Base-by-base conservation (phyloP, 2,329 filamentous ascomycete species). In the Microascus cirrosus region DNA sequence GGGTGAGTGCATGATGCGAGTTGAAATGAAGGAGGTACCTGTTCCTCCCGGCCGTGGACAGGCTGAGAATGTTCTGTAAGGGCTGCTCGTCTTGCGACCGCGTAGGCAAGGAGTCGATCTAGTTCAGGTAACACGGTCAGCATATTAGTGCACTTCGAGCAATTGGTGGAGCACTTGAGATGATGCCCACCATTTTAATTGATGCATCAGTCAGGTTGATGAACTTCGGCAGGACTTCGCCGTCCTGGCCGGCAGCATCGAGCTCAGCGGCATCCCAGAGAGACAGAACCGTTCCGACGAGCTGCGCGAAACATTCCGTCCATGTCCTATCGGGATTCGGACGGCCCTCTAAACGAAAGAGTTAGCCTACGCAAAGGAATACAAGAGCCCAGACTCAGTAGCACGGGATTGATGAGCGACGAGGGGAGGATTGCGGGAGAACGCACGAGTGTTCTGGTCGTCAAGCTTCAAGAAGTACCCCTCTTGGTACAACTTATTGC, bases 171-270 rank as follows among this genome's bases (percentile, higher is more conserved):
- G 13, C 45, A 24, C 45, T 8, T 10, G n/a, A 8, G 20, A 22
- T 20, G 20, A 3, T 22, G 8, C 45, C 64, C 79, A 96, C 94
- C 91, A 97, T 96, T 72, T 95, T 96, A 65, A 99, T 91, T 0
- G 94, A 96, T 22, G 94, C 94, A 78, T 99, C 94, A 7, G 94
- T 95, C 60, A 99, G 74, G 68, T 99, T 99, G 70, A 99, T 92
- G 69, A 96, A 99, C 55, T 89, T 94, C 35, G 91, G 90, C 50
- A 93, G 76, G 54, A 95, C 89, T 67, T 95, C 89, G 62, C 86
- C 88, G 65, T 94, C 84, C 64, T 90, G 86, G 39, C 89, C 90
- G 13, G 90, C 92, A 45, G 84, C 85, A 73, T 99, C 94, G 59
- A 97, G 79, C 69, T 94, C 91, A 62, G 89, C 85, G 25, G 93